A percentile compares a stretch with the other conserved stretches of the same genome.
Conservation (phyloP, 2,329 filamentous ascomycete species). For the Escovopsis sp. region DNA sequence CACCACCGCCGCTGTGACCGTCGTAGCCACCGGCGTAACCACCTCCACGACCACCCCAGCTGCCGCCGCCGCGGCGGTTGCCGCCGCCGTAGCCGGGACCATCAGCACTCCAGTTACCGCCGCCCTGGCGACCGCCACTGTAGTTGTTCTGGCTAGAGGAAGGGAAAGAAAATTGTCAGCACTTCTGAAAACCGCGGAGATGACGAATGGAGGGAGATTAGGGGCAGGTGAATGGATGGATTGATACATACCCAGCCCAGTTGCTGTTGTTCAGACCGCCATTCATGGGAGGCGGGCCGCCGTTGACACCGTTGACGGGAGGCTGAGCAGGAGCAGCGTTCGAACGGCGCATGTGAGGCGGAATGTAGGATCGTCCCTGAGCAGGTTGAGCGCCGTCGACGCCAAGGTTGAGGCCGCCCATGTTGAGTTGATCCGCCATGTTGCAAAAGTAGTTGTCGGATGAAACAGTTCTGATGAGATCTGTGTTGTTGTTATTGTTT, state of each 20-base stretch:
- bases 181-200: too few species aligned
- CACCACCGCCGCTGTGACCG: conserved; percentile 25
- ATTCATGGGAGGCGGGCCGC: conserved; percentile 7
- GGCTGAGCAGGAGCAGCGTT: conserved; percentile 15
- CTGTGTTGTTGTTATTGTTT: neutral
- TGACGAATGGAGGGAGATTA: neutral
- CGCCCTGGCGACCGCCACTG: conserved; percentile 3
- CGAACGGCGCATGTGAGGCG: conserved; percentile 61
- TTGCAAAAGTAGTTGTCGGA: conserved; percentile 23
- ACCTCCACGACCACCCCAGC: conserved; percentile 19
- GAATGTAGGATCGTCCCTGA: conserved; percentile 58
- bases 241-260: conserved; percentile 23
- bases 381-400: conserved; percentile 21
- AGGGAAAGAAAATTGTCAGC: neutral
- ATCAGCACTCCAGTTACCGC: conserved; percentile 4
- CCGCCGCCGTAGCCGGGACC: conserved; percentile 13
- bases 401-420: conserved; percentile 56
- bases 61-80: conserved; percentile 20
- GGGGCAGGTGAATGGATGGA: neutral
- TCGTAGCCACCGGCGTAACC: conserved; percentile 18
- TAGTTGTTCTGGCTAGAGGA: neutral
- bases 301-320: conserved; percentile 6
- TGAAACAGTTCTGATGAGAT: conserved; percentile 9
- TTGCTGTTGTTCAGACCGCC: conserved; percentile 21
- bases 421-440: conserved; percentile 78